phyloP scores from a whole-genome alignment of 2,329 filamentous ascomycete species.

The Cadophora malorum region DNA sequence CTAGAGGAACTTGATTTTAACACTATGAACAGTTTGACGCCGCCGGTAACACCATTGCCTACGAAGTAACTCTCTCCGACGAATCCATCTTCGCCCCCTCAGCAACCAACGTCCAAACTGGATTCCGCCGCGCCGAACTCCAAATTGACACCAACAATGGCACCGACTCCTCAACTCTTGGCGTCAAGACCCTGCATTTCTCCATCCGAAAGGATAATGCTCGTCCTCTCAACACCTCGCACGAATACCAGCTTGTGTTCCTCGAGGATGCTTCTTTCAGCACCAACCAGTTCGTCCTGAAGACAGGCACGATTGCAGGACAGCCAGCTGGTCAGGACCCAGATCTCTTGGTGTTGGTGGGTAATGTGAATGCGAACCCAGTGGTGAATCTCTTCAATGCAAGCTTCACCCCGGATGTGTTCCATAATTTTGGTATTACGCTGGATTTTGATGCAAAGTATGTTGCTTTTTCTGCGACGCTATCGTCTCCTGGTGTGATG shows the following conservation, averaged over 20 bases:
- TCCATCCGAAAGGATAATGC: slow-evolving; percentile 59
- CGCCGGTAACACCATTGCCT: slow-evolving; percentile 21
- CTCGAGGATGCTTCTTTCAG: slow-evolving; percentile 55
- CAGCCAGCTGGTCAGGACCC: slow-evolving; percentile 46
- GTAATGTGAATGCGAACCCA: slow-evolving; percentile 52
- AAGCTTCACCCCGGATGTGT: slow-evolving; percentile 56
- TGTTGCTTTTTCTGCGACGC: no score
- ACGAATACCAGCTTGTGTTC: slow-evolving; percentile 65
- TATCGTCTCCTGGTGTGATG: no score
- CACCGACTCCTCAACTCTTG: slow-evolving; percentile 57
- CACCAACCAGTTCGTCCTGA: slow-evolving; percentile 60
- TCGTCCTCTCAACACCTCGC: slow-evolving; percentile 60
- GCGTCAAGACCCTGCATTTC: slow-evolving; percentile 68
- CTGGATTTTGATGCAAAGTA: slow-evolving; percentile 63
- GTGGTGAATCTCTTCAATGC: slow-evolving; percentile 57
- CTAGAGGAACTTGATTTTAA: neutral
- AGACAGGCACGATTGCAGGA: slow-evolving; percentile 60
- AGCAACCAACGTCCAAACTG: slow-evolving; percentile 56
- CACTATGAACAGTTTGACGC: slow-evolving; percentile 32
- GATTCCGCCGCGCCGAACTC: slow-evolving; percentile 66
- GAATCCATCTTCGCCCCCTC: slow-evolving; percentile 63
- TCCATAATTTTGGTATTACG: slow-evolving; percentile 67
- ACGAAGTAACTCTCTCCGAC: slow-evolving; percentile 48
- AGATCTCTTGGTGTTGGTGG: slow-evolving; percentile 54
- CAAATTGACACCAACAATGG: slow-evolving; percentile 57